Percentiles rank a stretch among this genome's conserved stretches.
These are phyloP conservation scores for Cynara cardunculus DNA, from an alignment of 129 eudicot genomes.

Conservation along the genomic window DNA sequence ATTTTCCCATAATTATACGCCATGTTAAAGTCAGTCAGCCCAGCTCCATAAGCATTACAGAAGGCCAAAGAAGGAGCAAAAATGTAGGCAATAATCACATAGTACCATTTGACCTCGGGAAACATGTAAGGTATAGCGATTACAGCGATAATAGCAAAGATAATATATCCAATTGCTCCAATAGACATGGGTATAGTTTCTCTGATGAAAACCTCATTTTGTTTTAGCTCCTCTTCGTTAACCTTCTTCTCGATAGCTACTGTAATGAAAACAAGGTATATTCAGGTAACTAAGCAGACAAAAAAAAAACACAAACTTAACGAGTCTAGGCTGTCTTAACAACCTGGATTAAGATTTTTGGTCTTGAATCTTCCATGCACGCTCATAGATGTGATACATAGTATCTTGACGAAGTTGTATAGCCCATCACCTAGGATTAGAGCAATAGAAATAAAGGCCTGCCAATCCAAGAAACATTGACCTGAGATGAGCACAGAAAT, in stretches of 20 bases:
- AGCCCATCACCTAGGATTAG: slow-evolving; percentile 84
- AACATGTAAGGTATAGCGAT: slow-evolving; percentile 59
- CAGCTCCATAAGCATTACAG: slow-evolving; percentile 90
- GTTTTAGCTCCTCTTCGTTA: slow-evolving; percentile 25
- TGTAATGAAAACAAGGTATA: slow-evolving; percentile 10
- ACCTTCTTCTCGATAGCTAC: slow-evolving; percentile 25
- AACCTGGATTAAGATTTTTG: slow-evolving; percentile 37
- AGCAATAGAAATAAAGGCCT: slow-evolving; percentile 77
- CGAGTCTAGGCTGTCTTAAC: not conserved
- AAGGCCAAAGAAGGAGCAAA: slow-evolving; percentile 82
- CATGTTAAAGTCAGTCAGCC: slow-evolving; percentile 83
- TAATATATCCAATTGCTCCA: slow-evolving; percentile 51
- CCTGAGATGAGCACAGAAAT: not conserved
- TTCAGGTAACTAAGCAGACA: slow-evolving; percentile 4
- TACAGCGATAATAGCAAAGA: slow-evolving; percentile 42
- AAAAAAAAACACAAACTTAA: not conserved
- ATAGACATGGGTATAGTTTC: slow-evolving; percentile 70
- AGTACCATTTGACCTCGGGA: slow-evolving; percentile 83
- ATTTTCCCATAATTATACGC: slow-evolving; percentile 82
- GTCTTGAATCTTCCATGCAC: slow-evolving; percentile 41
- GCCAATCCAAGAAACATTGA: slow-evolving; percentile 31
- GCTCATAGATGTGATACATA: slow-evolving; percentile 44
- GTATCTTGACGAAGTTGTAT: slow-evolving; percentile 61
- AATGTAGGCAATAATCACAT: slow-evolving; percentile 58
- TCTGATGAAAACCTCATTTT: slow-evolving; percentile 54